Conservation (phyloP, 2,329 filamentous ascomycete genomes). For the Aspergillus brunneoviolaceus region DNA sequence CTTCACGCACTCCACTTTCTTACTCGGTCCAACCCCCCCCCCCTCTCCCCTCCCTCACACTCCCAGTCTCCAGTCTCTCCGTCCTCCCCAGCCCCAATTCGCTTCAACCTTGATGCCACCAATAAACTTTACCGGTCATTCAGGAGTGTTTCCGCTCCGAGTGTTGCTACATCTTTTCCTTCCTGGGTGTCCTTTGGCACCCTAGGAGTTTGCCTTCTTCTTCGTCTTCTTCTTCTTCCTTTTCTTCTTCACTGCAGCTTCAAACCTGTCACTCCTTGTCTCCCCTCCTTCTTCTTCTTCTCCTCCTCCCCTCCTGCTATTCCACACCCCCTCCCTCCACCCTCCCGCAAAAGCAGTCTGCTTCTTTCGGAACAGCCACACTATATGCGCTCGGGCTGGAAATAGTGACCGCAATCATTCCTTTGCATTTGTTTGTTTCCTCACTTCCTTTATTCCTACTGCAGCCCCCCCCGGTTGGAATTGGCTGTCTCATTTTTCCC, state of each 20-base stretch:
- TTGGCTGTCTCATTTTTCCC: neutral
- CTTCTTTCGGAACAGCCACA: neutral
- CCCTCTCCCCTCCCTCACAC: neutral
- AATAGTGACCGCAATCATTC: neutral
- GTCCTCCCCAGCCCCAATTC: constrained; percentile 8
- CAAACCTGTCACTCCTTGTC: constrained; percentile 8
- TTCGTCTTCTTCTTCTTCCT: constrained; percentile 6
- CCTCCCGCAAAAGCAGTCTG: neutral
- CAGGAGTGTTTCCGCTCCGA: constrained; percentile 13
- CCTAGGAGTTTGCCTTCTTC: constrained; percentile 1
- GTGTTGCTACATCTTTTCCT: neutral
- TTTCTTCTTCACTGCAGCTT: constrained; percentile 4
- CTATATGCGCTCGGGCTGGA: neutral
- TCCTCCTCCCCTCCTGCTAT: constrained; percentile 1
- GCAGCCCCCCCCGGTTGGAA: constrained; percentile 6
- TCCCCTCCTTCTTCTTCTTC: neutral
- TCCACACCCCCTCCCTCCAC: neutral
- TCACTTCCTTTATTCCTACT: constrained; percentile 4
- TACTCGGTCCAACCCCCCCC: constrained; percentile 4
- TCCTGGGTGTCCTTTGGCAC: constrained; percentile 2
- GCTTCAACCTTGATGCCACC: constrained; percentile 18
- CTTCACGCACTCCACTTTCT: constrained; percentile 9
- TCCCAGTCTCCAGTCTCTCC: too few species aligned
- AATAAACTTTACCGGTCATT: constrained; percentile 19
- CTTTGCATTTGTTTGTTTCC: constrained; percentile 5